Conservation (phyloP, 179 eudicot genomes). For the Nepenthes alata region DNA sequence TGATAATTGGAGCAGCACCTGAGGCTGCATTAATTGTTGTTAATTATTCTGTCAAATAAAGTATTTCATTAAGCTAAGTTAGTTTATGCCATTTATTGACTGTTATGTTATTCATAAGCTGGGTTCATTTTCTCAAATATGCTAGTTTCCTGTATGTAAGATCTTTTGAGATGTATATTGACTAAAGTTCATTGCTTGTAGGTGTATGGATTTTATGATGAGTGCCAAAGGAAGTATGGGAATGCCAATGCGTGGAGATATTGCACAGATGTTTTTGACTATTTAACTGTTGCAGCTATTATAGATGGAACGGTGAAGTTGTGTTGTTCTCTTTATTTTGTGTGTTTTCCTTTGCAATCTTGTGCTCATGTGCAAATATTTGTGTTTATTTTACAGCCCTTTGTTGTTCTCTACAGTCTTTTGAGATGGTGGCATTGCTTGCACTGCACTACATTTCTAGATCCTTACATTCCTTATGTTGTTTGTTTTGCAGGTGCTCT, state of each 20-base stretch:
- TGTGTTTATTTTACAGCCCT: background rate
- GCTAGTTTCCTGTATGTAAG: no score
- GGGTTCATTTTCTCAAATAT: no score
- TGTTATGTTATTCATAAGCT: no score
- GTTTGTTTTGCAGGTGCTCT: conserved; percentile 57
- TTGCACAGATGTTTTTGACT: conserved; percentile 98
- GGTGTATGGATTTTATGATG: conserved; percentile 99
- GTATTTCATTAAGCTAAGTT: no score
- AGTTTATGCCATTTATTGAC: no score
- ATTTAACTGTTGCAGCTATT: conserved; percentile 85
- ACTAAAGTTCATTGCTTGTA: conserved; percentile 11
- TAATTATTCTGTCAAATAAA: no score
- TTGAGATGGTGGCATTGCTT: no score
- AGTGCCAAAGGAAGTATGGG: conserved; percentile 98
- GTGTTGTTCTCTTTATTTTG: background rate
- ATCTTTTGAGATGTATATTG: background rate
- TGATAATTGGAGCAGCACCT: no score
- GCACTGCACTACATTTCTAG: no score
- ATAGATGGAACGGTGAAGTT: conserved; percentile 84
- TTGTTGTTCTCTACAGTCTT: background rate
- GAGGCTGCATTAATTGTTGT: no score
- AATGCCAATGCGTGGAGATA: conserved; percentile 99
- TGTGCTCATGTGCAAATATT: background rate
- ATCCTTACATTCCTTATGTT: background rate
- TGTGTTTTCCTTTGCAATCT: background rate